phyloP scores from a whole-genome alignment of 192 early-diverging fungal genomes.

The Coemansia nantahalensis region DNA sequence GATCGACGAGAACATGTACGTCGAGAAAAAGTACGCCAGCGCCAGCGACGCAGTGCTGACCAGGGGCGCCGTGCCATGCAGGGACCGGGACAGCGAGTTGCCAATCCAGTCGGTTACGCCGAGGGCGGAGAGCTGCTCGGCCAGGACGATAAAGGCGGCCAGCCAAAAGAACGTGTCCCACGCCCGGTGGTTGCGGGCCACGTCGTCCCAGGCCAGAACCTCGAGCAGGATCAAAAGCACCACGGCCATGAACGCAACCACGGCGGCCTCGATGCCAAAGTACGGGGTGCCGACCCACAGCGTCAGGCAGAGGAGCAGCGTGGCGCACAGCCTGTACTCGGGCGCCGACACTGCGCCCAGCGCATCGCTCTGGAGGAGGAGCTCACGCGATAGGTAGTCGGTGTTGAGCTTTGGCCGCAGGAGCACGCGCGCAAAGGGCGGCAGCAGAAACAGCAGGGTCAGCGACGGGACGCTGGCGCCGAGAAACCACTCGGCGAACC shows the following conservation, averaged over 20 bases:
- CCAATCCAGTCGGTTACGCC: slow-evolving; percentile 71
- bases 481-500: slow-evolving; percentile 62
- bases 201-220: slow-evolving; percentile 65
- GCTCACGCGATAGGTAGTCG: slow-evolving; percentile 15
- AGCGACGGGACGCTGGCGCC: slow-evolving; percentile 57
- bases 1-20: slow-evolving; percentile 71
- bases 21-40: slow-evolving; percentile 65
- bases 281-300: slow-evolving; percentile 63
- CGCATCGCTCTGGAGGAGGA: slow-evolving; percentile 17
- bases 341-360: slow-evolving; percentile 22
- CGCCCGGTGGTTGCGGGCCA: slow-evolving; percentile 63
- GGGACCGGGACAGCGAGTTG: slow-evolving; percentile 47
- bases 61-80: slow-evolving; percentile 44
- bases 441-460: slow-evolving; percentile 29
- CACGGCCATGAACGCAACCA: slow-evolving; percentile 68
- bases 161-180: slow-evolving; percentile 87
- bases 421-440: slow-evolving; percentile 26
- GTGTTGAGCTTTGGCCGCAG: slow-evolving; percentile 36
- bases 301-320: slow-evolving; percentile 56
- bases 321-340: slow-evolving; percentile 52
- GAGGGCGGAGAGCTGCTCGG: slow-evolving; percentile 66
- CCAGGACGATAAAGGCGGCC: slow-evolving; percentile 72
- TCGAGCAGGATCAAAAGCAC: slow-evolving; percentile 56
- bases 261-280: slow-evolving; percentile 61
- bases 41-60: slow-evolving; percentile 47